Percentiles rank a stretch among this genome's conserved stretches.
Evolutionary conservation across 108 stramenopile species (phyloP).

Genomic region (Thalassiosira profunda): DNA sequence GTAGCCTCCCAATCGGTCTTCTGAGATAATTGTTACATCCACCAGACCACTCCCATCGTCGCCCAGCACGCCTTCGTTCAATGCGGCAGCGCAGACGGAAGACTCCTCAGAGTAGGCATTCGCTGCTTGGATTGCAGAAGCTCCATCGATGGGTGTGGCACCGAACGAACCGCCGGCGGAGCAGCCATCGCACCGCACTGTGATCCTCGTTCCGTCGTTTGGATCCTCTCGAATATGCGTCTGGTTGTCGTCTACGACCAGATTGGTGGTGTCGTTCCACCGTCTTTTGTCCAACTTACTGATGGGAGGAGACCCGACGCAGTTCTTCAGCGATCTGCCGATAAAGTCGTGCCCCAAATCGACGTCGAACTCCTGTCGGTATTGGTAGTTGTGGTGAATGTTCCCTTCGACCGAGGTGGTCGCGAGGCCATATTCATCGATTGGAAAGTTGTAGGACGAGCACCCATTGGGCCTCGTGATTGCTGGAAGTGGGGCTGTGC

Average conservation of each 20-base stretch:
- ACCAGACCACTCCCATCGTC: slow-evolving; percentile 35
- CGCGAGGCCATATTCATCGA: slow-evolving; percentile 61
- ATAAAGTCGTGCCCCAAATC: slow-evolving; percentile 53
- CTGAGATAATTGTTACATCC: slow-evolving; percentile 46
- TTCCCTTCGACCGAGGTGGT: slow-evolving; percentile 68
- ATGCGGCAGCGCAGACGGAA: slow-evolving; percentile 75
- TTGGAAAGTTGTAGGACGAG: slow-evolving; percentile 77
- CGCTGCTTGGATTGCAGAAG: slow-evolving; percentile 3
- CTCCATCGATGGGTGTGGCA: not conserved
- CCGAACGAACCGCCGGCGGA: too few species aligned
- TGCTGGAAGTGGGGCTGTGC: slow-evolving; percentile 55
- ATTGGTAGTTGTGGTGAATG: slow-evolving; percentile 71
- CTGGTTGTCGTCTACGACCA: slow-evolving; percentile 64
- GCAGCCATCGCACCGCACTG: slow-evolving; percentile 60
- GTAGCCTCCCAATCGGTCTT: slow-evolving; percentile 9
- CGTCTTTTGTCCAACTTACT: slow-evolving; percentile 50
- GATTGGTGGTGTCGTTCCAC: slow-evolving; percentile 42
- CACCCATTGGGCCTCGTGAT: slow-evolving; percentile 81
- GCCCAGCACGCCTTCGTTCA: slow-evolving; percentile 69
- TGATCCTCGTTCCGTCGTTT: slow-evolving; percentile 75
- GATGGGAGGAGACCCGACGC: slow-evolving; percentile 81
- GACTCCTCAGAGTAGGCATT: slow-evolving; percentile 65
- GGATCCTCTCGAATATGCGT: slow-evolving; percentile 67
- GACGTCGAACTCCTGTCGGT: slow-evolving; percentile 38
- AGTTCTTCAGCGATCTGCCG: slow-evolving; percentile 66